phyloP scores from a whole-genome alignment of 176 grass and related monocot species.

The Eremochloa ophiuroides region DNA sequence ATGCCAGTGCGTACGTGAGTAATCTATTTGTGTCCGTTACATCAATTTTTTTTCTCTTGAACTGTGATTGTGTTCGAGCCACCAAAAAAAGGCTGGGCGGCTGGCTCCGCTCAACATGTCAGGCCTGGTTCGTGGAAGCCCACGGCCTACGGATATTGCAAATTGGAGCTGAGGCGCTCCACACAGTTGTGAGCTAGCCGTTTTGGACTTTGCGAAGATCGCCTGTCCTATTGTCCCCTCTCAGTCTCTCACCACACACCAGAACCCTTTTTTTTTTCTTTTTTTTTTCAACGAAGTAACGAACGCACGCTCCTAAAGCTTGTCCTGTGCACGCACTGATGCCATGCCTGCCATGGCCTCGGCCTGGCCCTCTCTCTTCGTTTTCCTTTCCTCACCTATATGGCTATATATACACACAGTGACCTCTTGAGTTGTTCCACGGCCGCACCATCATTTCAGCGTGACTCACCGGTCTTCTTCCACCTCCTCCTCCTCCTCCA shows the following conservation, averaged over 20 bases:
- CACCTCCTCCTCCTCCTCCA: too few species aligned
- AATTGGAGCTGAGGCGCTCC: neutral
- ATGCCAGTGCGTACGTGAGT: too few species aligned
- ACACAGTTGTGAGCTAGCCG: conserved; percentile 1
- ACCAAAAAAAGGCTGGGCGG: neutral
- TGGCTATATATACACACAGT: conserved; percentile 28
- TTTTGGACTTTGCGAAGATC: conserved; percentile 37
- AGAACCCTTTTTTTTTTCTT: conserved; percentile 23
- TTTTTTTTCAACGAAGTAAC: neutral
- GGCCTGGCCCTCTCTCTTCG: neutral
- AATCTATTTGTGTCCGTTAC: too few species aligned
- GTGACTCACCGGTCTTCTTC: neutral
- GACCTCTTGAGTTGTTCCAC: neutral
- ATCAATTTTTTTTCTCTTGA: too few species aligned
- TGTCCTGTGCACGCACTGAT: conserved; percentile 30
- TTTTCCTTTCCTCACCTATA: conserved; percentile 19
- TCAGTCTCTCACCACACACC: neutral
- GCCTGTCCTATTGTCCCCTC: conserved; percentile 18
- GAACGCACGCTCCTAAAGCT: conserved; percentile 78
- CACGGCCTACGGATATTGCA: neutral
- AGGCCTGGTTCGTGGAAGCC: neutral
- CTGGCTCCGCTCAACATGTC: neutral
- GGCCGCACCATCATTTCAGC: neutral
- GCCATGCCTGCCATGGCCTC: neutral
- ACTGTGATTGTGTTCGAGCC: neutral